These are phyloP conservation scores for Arthrobotrys iridis DNA, from an alignment of 2,329 filamentous ascomycete species.

Conservation along the genomic window DNA sequence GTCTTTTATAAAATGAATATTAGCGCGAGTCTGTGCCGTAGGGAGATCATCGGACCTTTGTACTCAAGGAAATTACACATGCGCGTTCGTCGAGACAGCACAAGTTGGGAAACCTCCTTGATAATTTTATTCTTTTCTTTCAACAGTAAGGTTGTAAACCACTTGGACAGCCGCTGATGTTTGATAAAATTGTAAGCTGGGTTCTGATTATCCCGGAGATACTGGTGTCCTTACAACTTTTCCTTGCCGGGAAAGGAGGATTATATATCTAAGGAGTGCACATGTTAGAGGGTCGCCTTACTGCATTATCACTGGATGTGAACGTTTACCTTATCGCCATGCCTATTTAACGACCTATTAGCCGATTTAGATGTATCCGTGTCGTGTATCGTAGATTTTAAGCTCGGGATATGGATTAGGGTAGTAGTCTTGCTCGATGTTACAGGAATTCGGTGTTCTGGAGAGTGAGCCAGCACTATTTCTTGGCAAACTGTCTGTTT, in stretches of 20 bases:
- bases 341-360: background rate
- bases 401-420: background rate
- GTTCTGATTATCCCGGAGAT: background rate
- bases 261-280: conserved; percentile 78
- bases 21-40: conserved; percentile 15
- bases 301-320: background rate
- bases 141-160: conserved; percentile 97
- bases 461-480: background rate
- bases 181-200: conserved; percentile 12
- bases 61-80: conserved; percentile 99
- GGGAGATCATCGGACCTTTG: conserved; percentile 73
- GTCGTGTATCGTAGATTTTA: background rate
- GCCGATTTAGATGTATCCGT: background rate
- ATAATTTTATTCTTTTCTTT: conserved; percentile 99
- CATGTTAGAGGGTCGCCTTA: background rate
- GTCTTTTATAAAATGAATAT: conserved; percentile 68
- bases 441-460: too few relatives aligned
- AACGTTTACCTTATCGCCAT: conserved; percentile 36
- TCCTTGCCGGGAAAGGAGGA: conserved; percentile 95
- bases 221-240: conserved; percentile 82
- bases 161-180: conserved; percentile 90
- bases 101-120: conserved; percentile 98
- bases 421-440: too few relatives aligned
- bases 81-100: conserved; percentile 91
- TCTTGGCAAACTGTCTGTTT: conserved; percentile 10